Percentiles rank a stretch among this genome's conserved stretches.
These are phyloP conservation scores for Phytopythium montanum DNA, from an alignment of 352 stramenopile genomes.

Conservation along the genomic window DNA sequence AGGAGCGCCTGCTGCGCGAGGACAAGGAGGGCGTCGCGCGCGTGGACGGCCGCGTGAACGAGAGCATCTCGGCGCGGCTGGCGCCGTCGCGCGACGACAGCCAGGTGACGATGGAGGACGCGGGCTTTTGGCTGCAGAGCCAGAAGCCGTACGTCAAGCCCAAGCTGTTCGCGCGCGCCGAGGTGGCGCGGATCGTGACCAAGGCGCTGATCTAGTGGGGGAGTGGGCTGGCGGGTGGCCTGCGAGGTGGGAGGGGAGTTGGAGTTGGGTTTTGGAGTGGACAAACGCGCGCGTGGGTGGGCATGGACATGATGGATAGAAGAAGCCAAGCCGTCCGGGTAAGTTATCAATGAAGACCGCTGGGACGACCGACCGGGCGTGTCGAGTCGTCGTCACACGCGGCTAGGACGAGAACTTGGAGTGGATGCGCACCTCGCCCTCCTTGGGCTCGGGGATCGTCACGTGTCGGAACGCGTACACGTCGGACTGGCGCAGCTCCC, in stretches of 20 bases:
- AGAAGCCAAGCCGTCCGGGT: neutral
- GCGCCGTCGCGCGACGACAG: slow-evolving; percentile 43
- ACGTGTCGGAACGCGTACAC: slow-evolving; percentile 65
- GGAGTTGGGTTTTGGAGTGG: slow-evolving; percentile 1
- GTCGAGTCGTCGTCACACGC: slow-evolving; percentile 10
- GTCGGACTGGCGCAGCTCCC: slow-evolving; percentile 53
- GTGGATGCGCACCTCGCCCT: slow-evolving; percentile 58
- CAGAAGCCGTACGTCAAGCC: slow-evolving; percentile 81
- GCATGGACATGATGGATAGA: slow-evolving; percentile 3
- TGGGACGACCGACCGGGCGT: neutral
- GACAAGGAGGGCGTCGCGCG: slow-evolving; percentile 68
- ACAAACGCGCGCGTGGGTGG: neutral
- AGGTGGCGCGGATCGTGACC: slow-evolving; percentile 77
- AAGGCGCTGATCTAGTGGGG: slow-evolving; percentile 57
- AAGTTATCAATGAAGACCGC: neutral
- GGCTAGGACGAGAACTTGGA: slow-evolving; percentile 55
- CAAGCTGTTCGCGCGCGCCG: slow-evolving; percentile 82
- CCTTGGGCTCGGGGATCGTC: slow-evolving; percentile 36
- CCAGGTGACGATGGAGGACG: slow-evolving; percentile 82
- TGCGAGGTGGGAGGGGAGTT: too few species aligned
- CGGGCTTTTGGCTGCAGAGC: slow-evolving; percentile 75
- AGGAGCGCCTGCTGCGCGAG: slow-evolving; percentile 72
- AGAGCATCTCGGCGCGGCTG: slow-evolving; percentile 64
- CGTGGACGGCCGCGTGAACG: slow-evolving; percentile 80
- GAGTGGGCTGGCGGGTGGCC: neutral